These are phyloP conservation scores for Spathaspora hagerdaliae DNA, from an alignment of 805 yeast species.

Conservation along the genomic window DNA sequence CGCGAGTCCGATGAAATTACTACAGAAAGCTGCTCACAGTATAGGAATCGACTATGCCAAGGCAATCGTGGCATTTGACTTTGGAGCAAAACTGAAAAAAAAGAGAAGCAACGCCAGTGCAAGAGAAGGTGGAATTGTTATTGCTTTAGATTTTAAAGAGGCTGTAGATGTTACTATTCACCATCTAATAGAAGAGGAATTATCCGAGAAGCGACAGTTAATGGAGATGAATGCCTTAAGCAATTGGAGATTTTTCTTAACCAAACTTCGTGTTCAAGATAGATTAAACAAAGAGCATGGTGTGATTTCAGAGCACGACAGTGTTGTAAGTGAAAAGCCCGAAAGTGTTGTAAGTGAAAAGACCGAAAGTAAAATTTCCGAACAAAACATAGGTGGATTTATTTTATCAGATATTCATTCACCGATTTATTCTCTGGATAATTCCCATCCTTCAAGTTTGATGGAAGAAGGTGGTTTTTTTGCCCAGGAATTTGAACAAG, in stretches of 20 bases:
- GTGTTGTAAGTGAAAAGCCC: constrained; percentile 12
- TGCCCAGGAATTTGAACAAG: constrained; percentile 2
- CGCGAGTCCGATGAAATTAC: constrained; percentile 37
- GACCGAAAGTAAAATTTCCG: constrained; percentile 12
- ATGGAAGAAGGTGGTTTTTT: too few species aligned
- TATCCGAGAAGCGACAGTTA: constrained; percentile 38
- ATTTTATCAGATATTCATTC: constrained; percentile 8
- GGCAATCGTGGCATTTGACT: constrained; percentile 87
- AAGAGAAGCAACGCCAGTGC: constrained; percentile 30
- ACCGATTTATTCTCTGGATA: too few species aligned
- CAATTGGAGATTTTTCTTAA: constrained; percentile 51
- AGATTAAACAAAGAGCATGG: constrained; percentile 52
- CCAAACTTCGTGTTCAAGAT: constrained; percentile 44
- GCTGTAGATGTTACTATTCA: constrained; percentile 54
- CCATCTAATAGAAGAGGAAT: constrained; percentile 46
- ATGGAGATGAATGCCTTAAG: constrained; percentile 48
- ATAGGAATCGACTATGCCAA: constrained; percentile 76
- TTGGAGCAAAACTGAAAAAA: constrained; percentile 43
- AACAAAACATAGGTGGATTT: constrained; percentile 13
- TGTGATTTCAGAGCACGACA: constrained; percentile 13
- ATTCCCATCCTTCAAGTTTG: too few species aligned
- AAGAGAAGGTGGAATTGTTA: constrained; percentile 69
- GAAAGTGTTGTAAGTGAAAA: not conserved
- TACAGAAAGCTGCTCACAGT: constrained; percentile 67
- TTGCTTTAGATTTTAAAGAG: constrained; percentile 56